Evolutionary conservation across 106 monocot species (phyloP).

Genomic region (Dendrobium nobile): DNA sequence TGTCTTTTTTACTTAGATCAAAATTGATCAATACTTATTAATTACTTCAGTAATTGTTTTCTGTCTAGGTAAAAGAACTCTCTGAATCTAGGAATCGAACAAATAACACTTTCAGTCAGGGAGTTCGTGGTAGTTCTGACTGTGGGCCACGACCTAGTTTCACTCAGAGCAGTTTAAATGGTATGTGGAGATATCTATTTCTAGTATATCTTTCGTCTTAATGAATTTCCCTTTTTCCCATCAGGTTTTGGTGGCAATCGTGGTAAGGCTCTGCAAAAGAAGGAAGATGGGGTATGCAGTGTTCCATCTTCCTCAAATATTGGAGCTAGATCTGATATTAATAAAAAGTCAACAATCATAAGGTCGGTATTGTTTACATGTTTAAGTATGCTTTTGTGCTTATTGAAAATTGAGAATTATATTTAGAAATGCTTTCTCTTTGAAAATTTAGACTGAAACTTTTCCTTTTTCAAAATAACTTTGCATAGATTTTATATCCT

Average conservation of each 20-base stretch:
- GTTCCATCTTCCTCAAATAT: conserved; percentile 27
- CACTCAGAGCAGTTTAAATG: conserved; percentile 29
- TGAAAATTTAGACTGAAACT: too few species aligned
- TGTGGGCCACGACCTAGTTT: conserved; percentile 26
- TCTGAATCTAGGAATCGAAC: conserved; percentile 46
- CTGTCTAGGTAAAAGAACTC: conserved; percentile 46
- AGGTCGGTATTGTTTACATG: conserved; percentile 20
- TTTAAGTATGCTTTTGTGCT: not conserved
- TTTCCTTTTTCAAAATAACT: too few species aligned
- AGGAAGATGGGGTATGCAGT: conserved; percentile 36
- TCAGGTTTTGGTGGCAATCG: conserved; percentile 26
- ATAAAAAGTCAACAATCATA: conserved; percentile 16
- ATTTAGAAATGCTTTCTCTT: not conserved
- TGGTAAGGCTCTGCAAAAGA: conserved; percentile 29
- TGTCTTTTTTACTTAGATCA: too few species aligned
- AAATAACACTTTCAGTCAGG: conserved; percentile 29
- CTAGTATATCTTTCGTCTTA: not conserved
- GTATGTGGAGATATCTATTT: conserved; percentile 13
- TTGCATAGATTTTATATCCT: too few species aligned
- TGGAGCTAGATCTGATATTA: conserved; percentile 18
- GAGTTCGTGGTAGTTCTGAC: conserved; percentile 35
- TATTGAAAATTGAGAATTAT: not conserved
- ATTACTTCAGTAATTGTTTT: not conserved
- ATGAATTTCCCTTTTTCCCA: conserved; percentile 2
- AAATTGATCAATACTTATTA: not conserved